phyloP scores from a whole-genome alignment of 352 stramenopile species.

The Pythium grandisporangium region DNA sequence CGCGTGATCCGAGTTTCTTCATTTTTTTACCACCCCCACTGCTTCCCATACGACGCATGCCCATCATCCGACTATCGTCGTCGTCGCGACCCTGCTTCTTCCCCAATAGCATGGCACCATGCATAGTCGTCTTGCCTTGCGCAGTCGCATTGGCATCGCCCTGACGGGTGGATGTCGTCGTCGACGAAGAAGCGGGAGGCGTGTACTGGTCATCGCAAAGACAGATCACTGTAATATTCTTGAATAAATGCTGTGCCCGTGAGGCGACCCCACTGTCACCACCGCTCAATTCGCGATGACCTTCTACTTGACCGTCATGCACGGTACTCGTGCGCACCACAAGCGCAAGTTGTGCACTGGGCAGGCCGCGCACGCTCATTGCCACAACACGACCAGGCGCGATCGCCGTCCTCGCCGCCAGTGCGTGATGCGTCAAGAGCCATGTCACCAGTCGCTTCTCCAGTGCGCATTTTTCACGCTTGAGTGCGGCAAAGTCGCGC shows the following conservation, averaged over 20 bases:
- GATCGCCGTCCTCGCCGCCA: constrained; percentile 51
- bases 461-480: constrained; percentile 56
- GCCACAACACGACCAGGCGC: constrained; percentile 46
- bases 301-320: constrained; percentile 1
- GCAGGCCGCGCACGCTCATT: constrained; percentile 59
- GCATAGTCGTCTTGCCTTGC: no score
- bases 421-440: constrained; percentile 57
- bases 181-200: constrained; percentile 22
- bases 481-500: constrained; percentile 57
- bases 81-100: constrained; percentile 46
- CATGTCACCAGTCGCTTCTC: constrained; percentile 67
- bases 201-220: constrained; percentile 58
- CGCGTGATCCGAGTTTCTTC: neutral
- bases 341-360: constrained; percentile 42
- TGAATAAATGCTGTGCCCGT: constrained; percentile 38
- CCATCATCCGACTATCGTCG: constrained; percentile 37
- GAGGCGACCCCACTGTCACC: constrained; percentile 4
- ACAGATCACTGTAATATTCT: constrained; percentile 65
- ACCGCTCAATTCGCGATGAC: constrained; percentile 1
- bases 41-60: constrained; percentile 6
- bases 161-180: neutral
- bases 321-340: constrained; percentile 44
- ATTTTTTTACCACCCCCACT: constrained; percentile 5
- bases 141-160: neutral
- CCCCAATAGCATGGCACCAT: constrained; percentile 30